Percentiles rank a stretch among this genome's conserved stretches.
phyloP scores from a whole-genome alignment of 2,329 filamentous ascomycete species.

The Pseudogymnoascus sp. region DNA sequence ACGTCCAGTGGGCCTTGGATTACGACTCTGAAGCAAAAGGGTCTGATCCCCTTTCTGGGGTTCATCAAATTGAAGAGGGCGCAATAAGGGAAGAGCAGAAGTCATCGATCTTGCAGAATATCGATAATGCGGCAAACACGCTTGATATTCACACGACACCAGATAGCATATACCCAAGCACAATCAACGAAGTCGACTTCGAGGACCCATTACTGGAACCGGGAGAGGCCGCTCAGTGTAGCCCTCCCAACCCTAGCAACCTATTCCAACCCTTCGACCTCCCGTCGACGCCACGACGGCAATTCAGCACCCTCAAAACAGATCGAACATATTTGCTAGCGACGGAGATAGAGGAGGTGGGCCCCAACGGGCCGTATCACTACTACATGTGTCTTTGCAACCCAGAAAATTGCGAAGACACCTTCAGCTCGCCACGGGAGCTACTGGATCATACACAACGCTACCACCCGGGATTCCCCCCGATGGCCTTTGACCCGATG shows the following conservation, averaged over 20 bases:
- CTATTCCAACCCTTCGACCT: neutral
- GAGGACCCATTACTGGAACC: neutral
- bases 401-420: neutral
- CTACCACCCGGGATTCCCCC: neutral
- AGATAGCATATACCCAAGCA: neutral
- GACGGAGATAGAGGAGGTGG: neutral
- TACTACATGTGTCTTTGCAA: neutral
- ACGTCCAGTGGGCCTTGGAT: conserved; percentile 7
- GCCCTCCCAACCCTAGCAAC: neutral
- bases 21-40: neutral
- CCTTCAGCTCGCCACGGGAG: neutral
- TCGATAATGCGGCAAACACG: neutral
- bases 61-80: neutral
- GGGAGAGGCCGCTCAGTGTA: neutral
- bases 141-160: neutral
- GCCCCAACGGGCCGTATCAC: neutral
- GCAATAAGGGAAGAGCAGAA: neutral
- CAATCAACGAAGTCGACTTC: neutral
- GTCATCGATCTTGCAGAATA: neutral
- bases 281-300: neutral
- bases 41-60: neutral
- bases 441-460: neutral
- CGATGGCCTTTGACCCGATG: neutral
- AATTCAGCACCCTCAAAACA: neutral
- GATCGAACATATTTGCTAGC: neutral